A percentile compares a stretch with the other conserved stretches of the same genome.
phyloP scores from a whole-genome alignment of 1,284 basidiomycete genomes.

The Boletus sp. region DNA sequence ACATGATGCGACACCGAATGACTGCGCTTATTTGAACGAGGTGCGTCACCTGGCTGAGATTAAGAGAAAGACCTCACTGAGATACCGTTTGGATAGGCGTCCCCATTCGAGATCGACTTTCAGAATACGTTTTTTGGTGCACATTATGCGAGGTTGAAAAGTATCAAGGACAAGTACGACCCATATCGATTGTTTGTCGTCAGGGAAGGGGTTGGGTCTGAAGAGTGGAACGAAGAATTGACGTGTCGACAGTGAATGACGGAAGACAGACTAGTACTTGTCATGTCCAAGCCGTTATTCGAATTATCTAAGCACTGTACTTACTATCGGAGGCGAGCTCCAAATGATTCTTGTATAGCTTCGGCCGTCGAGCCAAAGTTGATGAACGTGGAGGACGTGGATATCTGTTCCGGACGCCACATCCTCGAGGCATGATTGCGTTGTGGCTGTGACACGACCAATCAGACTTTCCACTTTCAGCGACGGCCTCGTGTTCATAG shows the following conservation, averaged over 20 bases:
- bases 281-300: not conserved
- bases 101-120: constrained; percentile 43
- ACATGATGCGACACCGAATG: constrained; percentile 33
- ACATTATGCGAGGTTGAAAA: constrained; percentile 44
- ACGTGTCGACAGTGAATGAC: not conserved
- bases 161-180: constrained; percentile 50
- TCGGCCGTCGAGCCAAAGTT: not conserved
- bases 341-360: constrained; percentile 1
- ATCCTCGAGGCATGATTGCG: constrained; percentile 28
- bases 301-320: no score
- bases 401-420: constrained; percentile 8
- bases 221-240: constrained; percentile 38
- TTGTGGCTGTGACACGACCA: constrained; percentile 24
- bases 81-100: constrained; percentile 37
- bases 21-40: constrained; percentile 49
- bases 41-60: constrained; percentile 26
- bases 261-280: not conserved
- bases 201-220: constrained; percentile 47
- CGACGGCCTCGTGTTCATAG: constrained; percentile 13
- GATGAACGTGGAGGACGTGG: constrained; percentile 7
- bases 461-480: constrained; percentile 7
- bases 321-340: constrained; percentile 7
- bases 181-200: constrained; percentile 48
- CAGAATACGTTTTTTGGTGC: constrained; percentile 48
- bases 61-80: not conserved